These are phyloP conservation scores for Spongispora temasekensis DNA, from an alignment of 1,284 basidiomycete species.

Conservation along the genomic window DNA sequence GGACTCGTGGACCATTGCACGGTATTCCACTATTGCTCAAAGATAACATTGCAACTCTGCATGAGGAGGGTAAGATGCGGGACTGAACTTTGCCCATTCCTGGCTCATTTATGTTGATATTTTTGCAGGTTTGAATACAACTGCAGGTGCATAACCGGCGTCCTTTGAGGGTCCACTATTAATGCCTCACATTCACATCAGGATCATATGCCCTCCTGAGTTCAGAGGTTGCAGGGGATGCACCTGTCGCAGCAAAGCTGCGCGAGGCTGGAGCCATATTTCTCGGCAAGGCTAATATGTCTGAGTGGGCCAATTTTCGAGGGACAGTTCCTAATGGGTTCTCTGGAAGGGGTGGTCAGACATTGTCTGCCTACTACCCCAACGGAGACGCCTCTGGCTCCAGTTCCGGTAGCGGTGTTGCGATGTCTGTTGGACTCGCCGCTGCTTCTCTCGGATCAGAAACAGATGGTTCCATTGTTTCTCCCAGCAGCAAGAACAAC, in stretches of 20 bases:
- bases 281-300: constrained; percentile 52
- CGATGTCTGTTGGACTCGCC: constrained; percentile 50
- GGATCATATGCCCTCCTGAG: constrained; percentile 60
- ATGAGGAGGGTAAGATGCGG: constrained; percentile 50
- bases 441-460: constrained; percentile 53
- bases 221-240: constrained; percentile 63
- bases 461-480: constrained; percentile 52
- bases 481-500: constrained; percentile 44
- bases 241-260: constrained; percentile 58
- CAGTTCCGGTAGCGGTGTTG: constrained; percentile 53
- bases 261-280: constrained; percentile 56
- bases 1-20: constrained; percentile 57
- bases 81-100: constrained; percentile 36
- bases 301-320: constrained; percentile 53
- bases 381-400: constrained; percentile 52
- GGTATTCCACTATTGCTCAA: constrained; percentile 68
- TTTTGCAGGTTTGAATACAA: constrained; percentile 62
- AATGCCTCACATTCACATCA: constrained; percentile 1
- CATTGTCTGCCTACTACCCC: constrained; percentile 50
- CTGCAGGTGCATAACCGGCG: constrained; percentile 36
- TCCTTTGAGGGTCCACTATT: neutral
- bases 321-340: constrained; percentile 49
- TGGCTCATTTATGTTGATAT: constrained; percentile 6
- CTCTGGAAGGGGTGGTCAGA: constrained; percentile 54
- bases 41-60: constrained; percentile 32